Conservation (phyloP, 768 basidiomycete genomes). For the Thelephora aurantiotincta region DNA sequence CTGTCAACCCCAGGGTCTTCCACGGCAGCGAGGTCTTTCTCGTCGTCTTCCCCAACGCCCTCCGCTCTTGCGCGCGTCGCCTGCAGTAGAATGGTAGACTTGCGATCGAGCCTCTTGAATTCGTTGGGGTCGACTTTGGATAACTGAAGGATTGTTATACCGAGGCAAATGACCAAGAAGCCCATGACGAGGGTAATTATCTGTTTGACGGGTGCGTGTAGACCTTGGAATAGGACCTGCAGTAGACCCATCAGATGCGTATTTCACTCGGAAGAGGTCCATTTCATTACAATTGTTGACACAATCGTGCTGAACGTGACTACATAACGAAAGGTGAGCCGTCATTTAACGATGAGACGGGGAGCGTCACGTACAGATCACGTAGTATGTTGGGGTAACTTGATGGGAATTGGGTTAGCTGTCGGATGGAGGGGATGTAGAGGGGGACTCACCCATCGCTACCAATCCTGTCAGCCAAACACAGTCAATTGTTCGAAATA, state of each 20-base stretch:
- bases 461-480: constrained; percentile 6
- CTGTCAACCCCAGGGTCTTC: constrained; percentile 94
- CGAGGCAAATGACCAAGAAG: constrained; percentile 82
- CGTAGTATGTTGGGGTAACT: constrained; percentile 85
- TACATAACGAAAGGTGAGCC: not conserved
- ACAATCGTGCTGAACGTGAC: not conserved
- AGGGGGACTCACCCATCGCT: constrained; percentile 50
- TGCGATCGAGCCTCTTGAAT: constrained; percentile 67
- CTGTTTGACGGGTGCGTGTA: constrained; percentile 58
- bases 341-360: no score
- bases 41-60: constrained; percentile 20
- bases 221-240: constrained; percentile 50
- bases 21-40: constrained; percentile 38
- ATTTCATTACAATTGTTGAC: not conserved
- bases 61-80: constrained; percentile 68
- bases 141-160: constrained; percentile 92
- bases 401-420: constrained; percentile 8
- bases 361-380: constrained; percentile 41
- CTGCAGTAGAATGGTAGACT: constrained; percentile 81
- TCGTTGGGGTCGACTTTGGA: constrained; percentile 82
- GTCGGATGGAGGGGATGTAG: not conserved
- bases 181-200: constrained; percentile 89
- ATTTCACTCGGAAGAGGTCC: no score
- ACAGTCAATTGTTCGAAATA: not conserved
- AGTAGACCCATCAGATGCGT: not conserved